Conservation (phyloP, 331 rosid genomes). For the Malus hybrid region DNA sequence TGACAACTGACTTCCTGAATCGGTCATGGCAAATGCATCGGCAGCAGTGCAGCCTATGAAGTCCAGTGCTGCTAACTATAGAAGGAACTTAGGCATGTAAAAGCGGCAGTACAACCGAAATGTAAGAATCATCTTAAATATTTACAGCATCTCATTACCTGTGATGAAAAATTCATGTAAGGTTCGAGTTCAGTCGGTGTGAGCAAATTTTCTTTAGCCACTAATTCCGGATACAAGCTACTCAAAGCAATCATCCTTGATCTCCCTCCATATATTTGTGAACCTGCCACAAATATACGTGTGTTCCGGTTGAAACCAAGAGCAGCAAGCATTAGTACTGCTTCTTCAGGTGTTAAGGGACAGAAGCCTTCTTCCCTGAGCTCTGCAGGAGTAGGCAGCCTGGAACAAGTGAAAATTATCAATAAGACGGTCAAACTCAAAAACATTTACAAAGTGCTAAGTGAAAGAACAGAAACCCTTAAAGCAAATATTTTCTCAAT, state of each 20-base stretch:
- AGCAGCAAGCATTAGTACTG: conserved; percentile 89
- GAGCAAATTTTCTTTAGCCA: conserved; percentile 89
- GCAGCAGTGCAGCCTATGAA: conserved; percentile 91
- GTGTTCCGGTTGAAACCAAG: conserved; percentile 94
- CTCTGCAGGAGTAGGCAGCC: conserved; percentile 78
- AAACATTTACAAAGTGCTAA: background rate
- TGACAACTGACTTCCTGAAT: conserved; percentile 94
- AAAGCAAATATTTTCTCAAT: background rate
- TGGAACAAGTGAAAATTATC: conserved; percentile 23
- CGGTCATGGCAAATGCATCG: conserved; percentile 96
- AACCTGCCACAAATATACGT: conserved; percentile 81
- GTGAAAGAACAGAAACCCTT: background rate
- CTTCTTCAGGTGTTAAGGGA: conserved; percentile 90
- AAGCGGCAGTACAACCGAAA: background rate
- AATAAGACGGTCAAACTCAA: background rate
- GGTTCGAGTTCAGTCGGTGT: conserved; percentile 70
- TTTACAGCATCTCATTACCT: conserved; percentile 41
- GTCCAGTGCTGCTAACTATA: conserved; percentile 91
- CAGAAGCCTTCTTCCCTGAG: conserved; percentile 87
- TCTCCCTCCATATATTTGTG: conserved; percentile 80
- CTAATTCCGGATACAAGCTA: conserved; percentile 80
- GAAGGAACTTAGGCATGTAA: background rate
- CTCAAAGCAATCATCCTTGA: conserved; percentile 74
- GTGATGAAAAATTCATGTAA: conserved; percentile 78
- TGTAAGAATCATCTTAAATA: background rate